phyloP scores from a whole-genome alignment of 306 rosid species.

The Lathyrus sativus region DNA sequence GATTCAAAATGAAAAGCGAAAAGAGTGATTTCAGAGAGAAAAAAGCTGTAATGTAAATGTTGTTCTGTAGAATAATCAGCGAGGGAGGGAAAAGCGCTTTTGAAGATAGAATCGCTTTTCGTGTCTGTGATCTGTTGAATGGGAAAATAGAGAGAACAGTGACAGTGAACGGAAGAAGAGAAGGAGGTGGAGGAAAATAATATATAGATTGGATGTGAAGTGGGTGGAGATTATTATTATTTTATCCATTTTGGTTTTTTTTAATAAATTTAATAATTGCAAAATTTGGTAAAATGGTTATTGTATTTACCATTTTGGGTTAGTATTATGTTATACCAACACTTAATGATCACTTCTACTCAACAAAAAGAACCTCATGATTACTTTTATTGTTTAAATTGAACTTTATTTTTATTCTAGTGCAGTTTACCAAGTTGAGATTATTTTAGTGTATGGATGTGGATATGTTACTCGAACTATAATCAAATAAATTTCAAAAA shows the following conservation, averaged over 20 bases:
- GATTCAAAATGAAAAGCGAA: slow-evolving; percentile 3
- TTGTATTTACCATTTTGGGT: neutral
- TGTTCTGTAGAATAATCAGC: slow-evolving; percentile 36
- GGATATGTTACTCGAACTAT: no score
- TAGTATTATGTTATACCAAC: neutral
- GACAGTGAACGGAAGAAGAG: slow-evolving; percentile 47
- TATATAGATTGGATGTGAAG: slow-evolving; percentile 53
- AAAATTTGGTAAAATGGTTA: neutral
- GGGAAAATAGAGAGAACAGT: slow-evolving; percentile 41
- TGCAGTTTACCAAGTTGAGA: neutral
- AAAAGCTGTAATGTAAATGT: slow-evolving; percentile 24
- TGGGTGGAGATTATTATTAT: slow-evolving; percentile 49
- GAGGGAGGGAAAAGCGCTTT: slow-evolving; percentile 30
- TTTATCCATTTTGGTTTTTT: neutral
- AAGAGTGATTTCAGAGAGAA: slow-evolving; percentile 38
- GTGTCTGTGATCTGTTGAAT: slow-evolving; percentile 29
- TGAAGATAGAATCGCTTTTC: slow-evolving; percentile 1
- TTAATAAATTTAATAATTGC: neutral
- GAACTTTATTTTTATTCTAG: no score
- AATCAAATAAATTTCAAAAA: no score
- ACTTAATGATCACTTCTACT: neutral
- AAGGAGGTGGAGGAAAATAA: neutral
- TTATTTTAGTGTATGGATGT: neutral
- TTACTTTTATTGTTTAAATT: no score
- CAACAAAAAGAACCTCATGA: no score